Evolutionary conservation across 73 alveolate genomes (phyloP), one percentile per base, ranked within the genome.

Genomic region (Paramecium primaurelia): DNA sequence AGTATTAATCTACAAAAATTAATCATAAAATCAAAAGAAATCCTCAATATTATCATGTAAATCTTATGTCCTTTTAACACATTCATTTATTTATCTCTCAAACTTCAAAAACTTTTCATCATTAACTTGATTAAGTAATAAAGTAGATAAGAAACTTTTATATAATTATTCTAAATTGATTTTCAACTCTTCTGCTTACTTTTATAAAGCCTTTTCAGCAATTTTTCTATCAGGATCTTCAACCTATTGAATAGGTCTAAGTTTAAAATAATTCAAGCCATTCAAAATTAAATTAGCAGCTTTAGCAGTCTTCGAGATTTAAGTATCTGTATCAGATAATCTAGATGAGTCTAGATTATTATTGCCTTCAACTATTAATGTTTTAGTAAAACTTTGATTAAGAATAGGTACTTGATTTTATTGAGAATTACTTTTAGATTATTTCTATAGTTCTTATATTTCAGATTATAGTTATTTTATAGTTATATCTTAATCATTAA

Each of bases 61-160:
- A 38, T 73, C 87, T 73, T 73, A 73, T 37, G 87, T 73, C 47
- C 37, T 73, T 38, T 73, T 73, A 3, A 73, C 87, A 36, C 87
- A 73, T 73, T 73, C 60, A 20, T 73, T 73, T 16, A 73, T 73
- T 73, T 73, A 9, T 73, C 87, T 73, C 22, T 73, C 87, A 37
- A 73, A 73, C 40, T 40, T 34, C 87, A 73, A 10, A 9, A 73
- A 36, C 22, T 73, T 40, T 6, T 73, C 87, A 16, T 38, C 47
- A 54, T 36, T 73, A n/a, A 73, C 59, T 37, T 73, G 5, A 73
- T 34, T 37, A 7, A 73, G 64, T 40, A 73, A 37, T 37, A 73
- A 37, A 37, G 87, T 73, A 6, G 59, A 37, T n/a, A 73, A 12
- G 47, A 30, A 73, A 37, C 38, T 16, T 38, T 73, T 73, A 73